These are phyloP conservation scores for Prunus persica DNA, from an alignment of 306 rosid genomes.

Conservation along the genomic window Prunus_persica_NCBIv2 NC_034012.1:9029501-9030000, in stretches of 20 bases:
- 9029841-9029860: too few species aligned
- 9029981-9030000: too few species aligned
- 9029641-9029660: not conserved
- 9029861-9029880: too few species aligned
- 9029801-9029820: too few species aligned
- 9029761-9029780: not conserved
- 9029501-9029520: not conserved
- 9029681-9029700: constrained; percentile 35
- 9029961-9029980: too few species aligned
- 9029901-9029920: too few species aligned
- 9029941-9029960: too few species aligned
- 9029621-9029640: not conserved
- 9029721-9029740: constrained; percentile 42
- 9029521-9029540: not conserved
- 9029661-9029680: constrained; percentile 41
- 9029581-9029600: constrained; percentile 33
- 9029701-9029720: constrained; percentile 46
- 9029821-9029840: too few species aligned
- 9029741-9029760: too few species aligned
- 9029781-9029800: too few species aligned
- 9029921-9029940: too few species aligned
- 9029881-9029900: too few species aligned
- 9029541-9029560: constrained; percentile 48
- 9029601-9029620: not conserved
- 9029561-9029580: constrained; percentile 52